Conservation (phyloP, 345 rosid genomes). For the Brassica napus region DNA sequence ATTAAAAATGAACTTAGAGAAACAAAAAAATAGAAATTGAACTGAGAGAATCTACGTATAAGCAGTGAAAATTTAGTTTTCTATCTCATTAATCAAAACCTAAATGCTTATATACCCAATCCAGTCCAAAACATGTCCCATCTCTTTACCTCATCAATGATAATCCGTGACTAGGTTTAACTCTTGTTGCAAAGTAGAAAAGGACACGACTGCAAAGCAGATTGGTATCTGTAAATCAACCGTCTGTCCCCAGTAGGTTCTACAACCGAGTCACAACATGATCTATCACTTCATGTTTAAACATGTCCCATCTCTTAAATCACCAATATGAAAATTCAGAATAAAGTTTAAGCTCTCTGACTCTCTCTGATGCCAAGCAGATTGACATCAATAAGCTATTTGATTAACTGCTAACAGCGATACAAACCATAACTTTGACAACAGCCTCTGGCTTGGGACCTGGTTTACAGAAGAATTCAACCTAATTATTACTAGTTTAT, state of each 20-base stretch:
- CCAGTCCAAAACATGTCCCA: conserved; percentile 22
- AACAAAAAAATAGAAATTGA: background rate
- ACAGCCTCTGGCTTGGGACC: conserved; percentile 34
- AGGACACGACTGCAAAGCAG: background rate
- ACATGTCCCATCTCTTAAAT: conserved; percentile 2
- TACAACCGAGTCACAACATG: background rate
- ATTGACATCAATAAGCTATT: background rate
- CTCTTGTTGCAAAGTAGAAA: background rate
- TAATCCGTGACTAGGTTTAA: conserved; percentile 10
- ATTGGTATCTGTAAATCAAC: background rate
- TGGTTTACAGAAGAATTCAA: background rate
- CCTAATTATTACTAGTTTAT: background rate
- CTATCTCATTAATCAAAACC: background rate
- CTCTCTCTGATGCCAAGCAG: background rate
- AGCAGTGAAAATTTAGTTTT: background rate
- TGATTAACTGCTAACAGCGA: background rate
- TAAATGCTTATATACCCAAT: background rate
- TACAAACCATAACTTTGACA: background rate
- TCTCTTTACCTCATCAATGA: conserved; percentile 4
- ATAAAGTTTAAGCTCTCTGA: background rate
- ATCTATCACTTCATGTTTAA: conserved; percentile 12
- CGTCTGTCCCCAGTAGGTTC: background rate
- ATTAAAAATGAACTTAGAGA: background rate
- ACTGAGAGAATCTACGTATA: background rate
- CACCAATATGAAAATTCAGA: background rate